A percentile compares a stretch with the other conserved stretches of the same genome.
Conservation (phyloP, 73 alveolate species). For the Chromera velia region DNA sequence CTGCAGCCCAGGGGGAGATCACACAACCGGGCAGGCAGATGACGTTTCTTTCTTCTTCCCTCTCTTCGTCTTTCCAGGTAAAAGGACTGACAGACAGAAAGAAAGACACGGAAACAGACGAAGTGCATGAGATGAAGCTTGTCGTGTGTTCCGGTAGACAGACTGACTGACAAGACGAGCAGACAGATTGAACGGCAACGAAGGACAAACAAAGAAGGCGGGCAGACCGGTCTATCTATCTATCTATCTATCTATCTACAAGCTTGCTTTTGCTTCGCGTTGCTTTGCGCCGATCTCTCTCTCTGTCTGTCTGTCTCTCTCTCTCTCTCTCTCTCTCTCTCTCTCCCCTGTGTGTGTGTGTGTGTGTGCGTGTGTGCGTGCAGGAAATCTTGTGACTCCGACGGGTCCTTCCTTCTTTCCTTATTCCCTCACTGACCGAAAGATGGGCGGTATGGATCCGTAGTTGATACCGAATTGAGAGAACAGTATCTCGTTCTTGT, state of each 20-base stretch:
- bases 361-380: neutral
- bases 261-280: neutral
- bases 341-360: neutral
- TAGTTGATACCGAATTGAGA: conserved; percentile 78
- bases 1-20: too few relatives aligned
- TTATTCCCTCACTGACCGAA: conserved; percentile 51
- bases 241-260: neutral
- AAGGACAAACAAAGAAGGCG: too few relatives aligned
- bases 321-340: neutral
- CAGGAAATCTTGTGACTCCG: too few relatives aligned
- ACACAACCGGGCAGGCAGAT: too few relatives aligned
- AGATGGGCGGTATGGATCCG: conserved; percentile 70
- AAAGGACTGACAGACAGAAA: too few relatives aligned
- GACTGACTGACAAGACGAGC: neutral
- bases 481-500: conserved; percentile 83
- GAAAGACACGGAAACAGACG: too few relatives aligned
- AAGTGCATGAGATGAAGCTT: too few relatives aligned
- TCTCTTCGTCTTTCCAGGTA: too few relatives aligned
- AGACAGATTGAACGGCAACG: too few relatives aligned
- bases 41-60: too few relatives aligned
- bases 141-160: too few relatives aligned
- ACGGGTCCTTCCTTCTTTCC: conserved; percentile 19
- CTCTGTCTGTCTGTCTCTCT: neutral
- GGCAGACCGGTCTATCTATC: neutral
- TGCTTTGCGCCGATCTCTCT: neutral